Base-by-base conservation (phyloP, 169 alveolate species). In the Plasmodium malariae region DNA sequence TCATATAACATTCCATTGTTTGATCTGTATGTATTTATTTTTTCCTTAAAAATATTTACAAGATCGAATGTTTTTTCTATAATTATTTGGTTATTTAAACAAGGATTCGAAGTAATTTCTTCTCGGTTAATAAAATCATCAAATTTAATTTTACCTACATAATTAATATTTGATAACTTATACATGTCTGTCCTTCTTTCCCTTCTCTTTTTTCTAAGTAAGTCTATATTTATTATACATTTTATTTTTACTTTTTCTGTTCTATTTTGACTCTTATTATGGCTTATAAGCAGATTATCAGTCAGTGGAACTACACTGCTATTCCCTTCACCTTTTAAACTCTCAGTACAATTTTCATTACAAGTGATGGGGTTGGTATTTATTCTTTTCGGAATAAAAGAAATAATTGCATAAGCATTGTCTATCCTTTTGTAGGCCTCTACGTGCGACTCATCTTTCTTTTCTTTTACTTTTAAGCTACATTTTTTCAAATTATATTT, bases 11-110 rank as follows among this genome's bases (percentile, higher is more conserved):
- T 60, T 54, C 63, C 37, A 34, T 83, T 65, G 2, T 65, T 83
- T 43, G 85, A 83, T 83, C 91, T 51, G 45, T 83, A 83, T 37
- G 91, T 83, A 67, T 83, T 83, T 51, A 83, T 83, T 67, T 67
- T 48, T 67, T 83, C 91, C 9, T 83, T 67, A 51, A 83, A 83
- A 67, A 83, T 83, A 43, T 67, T 83, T 17, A 70, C 83, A 45
- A 83, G 54, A 9, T 83, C 40, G 43, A 83, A 83, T 2, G 55
- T 67, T 83, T 83, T 83, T 36, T 83, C 85, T 36, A 83, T 34
- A 12, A 67, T 28, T 83, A 83, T 51, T 83, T 83, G 80, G 28
- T 67, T 83, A 45, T 83, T 83, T 67, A 83, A 65, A 21, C 26
- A 32, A 11, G 36, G 40, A 24, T 28, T 14, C 36, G 73, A 49